Base-by-base conservation (phyloP, 331 rosid genomes). In the Erythrophleum ivorense region DNA sequence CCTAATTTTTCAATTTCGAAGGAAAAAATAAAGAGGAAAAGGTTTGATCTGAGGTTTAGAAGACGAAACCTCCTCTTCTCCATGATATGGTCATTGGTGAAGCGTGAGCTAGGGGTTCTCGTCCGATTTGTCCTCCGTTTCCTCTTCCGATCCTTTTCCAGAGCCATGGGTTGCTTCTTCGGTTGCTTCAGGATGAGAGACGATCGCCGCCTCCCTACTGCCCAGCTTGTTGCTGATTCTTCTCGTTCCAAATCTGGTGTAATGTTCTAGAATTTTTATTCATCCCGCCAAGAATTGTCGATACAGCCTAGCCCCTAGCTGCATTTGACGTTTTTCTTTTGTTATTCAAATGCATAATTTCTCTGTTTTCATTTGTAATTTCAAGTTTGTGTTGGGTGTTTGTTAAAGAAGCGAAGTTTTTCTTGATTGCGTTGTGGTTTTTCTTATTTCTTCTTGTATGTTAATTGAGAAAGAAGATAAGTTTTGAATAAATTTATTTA, bases 101-200 rank as follows among this genome's bases (percentile, higher is more conserved):
- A 70, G 16, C 88, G 91, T 53, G 80, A 88, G 41, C 68, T 88
- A 52, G 85, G 88, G 76, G 80, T 82, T 66, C 57, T 80, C 53
- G 81, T 87, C 71, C 71, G 92, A 76, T 89, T 89, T 52, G 73
- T 85, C n/a, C 76, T 89, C 24, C 87, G 94, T 18, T 85, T 91
- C 68, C 85, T 95, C 62, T 86, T 85, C 88, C 87, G 88, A 78
- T 86, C 94, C 48, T 65, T 95, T 71, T 62, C 88, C 50, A 71
- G 67, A 64, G 90, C 83, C 38, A 96, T 96, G 98, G 91, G 93
- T 18, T 93, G 98, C 71, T 93, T 92, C 92, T 85, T 94, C 64
- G 89, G 85, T 58, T 94, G 98, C 86, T 90, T 96, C 80, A 83
- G 92, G 49, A 81, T 60, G 88, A 86, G 85, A 67, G 95, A 96